Conservation (phyloP, 176 grass and related monocot genomes). For the Raddia distichophylla region DNA sequence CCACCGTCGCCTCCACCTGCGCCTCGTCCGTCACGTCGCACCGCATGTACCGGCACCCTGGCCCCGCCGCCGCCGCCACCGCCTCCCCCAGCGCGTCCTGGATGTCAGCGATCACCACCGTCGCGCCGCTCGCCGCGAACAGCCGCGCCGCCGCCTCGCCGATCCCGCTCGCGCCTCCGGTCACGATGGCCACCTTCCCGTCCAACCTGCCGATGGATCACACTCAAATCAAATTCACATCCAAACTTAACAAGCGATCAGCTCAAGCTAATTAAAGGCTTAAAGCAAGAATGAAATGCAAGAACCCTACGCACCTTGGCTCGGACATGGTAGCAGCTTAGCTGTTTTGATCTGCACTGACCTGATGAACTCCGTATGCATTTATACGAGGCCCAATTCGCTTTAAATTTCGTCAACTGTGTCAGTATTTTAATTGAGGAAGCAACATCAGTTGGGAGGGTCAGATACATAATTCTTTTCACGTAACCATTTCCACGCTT, state of each 20-base stretch:
- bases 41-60: slow-evolving; percentile 53
- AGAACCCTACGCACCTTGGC: slow-evolving; percentile 38
- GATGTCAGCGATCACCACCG: slow-evolving; percentile 76
- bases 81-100: slow-evolving; percentile 64
- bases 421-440: not conserved
- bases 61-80: slow-evolving; percentile 51
- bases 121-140: slow-evolving; percentile 71
- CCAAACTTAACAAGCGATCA: not conserved
- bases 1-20: slow-evolving; percentile 68
- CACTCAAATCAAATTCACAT: not conserved
- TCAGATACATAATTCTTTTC: not conserved
- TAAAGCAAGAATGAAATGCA: not conserved
- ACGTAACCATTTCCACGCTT: not conserved
- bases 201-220: slow-evolving; percentile 50
- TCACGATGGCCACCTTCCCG: slow-evolving; percentile 82
- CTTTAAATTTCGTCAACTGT: not conserved
- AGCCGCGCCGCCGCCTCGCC: slow-evolving; percentile 70
- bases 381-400: slow-evolving; percentile 21
- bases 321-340: slow-evolving; percentile 31
- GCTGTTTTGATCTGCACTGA: not conserved
- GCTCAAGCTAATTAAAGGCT: not conserved
- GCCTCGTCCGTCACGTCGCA: slow-evolving; percentile 80
- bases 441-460: not conserved
- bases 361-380: not conserved
- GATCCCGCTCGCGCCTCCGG: slow-evolving; percentile 83